phyloP scores from a whole-genome alignment of 176 grass and related monocot genomes.

The Luzula sylvatica region DNA sequence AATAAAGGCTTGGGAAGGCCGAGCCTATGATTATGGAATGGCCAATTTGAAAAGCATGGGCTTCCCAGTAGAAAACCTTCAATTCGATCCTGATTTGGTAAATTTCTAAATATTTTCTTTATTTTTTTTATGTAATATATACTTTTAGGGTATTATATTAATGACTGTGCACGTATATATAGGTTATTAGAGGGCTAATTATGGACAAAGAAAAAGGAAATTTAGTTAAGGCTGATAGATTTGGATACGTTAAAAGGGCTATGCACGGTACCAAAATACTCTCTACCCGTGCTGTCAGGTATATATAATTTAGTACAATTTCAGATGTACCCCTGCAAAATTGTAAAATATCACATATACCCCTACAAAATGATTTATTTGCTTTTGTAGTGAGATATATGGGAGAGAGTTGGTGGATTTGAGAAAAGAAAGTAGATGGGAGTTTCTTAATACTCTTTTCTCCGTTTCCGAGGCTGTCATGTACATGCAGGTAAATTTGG shows the following conservation, averaged over 20 bases:
- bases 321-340: too few species aligned
- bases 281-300: conserved; percentile 80
- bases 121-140: conserved; percentile 7
- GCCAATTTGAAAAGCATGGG: conserved; percentile 78
- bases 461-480: conserved; percentile 99
- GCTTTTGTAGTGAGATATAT: conserved; percentile 81
- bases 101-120: conserved; percentile 17
- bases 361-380: conserved; percentile 1
- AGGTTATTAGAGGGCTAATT: conserved; percentile 89
- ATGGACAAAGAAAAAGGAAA: conserved; percentile 98
- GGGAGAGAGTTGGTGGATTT: conserved; percentile 95
- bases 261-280: conserved; percentile 98
- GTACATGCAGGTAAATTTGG: conserved; percentile 83
- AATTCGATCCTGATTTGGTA: conserved; percentile 96
- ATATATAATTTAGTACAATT: conserved; percentile 25
- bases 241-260: conserved; percentile 90
- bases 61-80: conserved; percentile 79
- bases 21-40: conserved; percentile 99
- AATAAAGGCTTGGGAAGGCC: conserved; percentile 86
- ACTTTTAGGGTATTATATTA: background rate
- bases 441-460: conserved; percentile 96
- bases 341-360: background rate
- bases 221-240: conserved; percentile 91
- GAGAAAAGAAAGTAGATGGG: conserved; percentile 85
- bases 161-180: background rate